Evolutionary conservation across 108 stramenopile species (phyloP).

Genomic region (Thalassiosira profunda): DNA sequence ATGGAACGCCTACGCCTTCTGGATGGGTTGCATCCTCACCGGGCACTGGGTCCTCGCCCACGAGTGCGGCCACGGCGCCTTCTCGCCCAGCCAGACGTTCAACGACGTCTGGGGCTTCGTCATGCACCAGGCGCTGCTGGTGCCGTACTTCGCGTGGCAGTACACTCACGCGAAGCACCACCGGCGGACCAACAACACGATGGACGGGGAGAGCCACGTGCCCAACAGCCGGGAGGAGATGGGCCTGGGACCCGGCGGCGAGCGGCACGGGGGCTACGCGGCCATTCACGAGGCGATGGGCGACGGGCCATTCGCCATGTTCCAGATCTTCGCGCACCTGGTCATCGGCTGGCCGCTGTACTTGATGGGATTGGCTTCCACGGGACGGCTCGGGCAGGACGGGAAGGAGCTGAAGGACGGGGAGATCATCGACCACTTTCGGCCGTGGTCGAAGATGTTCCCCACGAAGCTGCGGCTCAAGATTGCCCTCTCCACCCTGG

Average conservation of each 20-base stretch:
- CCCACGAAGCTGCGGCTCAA: conserved; percentile 81
- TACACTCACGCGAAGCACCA: conserved; percentile 99
- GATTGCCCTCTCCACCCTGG: conserved; percentile 81
- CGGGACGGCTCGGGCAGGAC: conserved; percentile 75
- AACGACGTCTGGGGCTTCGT: conserved; percentile 97
- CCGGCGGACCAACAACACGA: conserved; percentile 94
- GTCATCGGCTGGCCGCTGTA: conserved; percentile 93
- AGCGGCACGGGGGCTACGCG: conserved; percentile 77
- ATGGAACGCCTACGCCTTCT: conserved; percentile 97
- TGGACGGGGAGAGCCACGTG: conserved; percentile 96
- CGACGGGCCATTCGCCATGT: conserved; percentile 90
- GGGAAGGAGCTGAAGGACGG: conserved; percentile 69
- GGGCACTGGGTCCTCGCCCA: conserved; percentile 99
- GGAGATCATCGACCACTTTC: conserved; percentile 85
- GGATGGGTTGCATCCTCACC: conserved; percentile 96
- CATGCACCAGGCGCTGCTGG: conserved; percentile 96
- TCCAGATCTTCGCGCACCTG: conserved; percentile 91
- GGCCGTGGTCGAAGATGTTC: conserved; percentile 92
- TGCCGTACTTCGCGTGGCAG: conserved; percentile 99
- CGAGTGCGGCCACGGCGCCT: conserved; percentile 99
- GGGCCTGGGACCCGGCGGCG: conserved; percentile 68
- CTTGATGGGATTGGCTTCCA: conserved; percentile 85
- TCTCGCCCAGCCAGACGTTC: conserved; percentile 88
- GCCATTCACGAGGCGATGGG: conserved; percentile 89
- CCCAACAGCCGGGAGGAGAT: conserved; percentile 78